Evolutionary conservation across 768 basidiomycete species (phyloP).

Genomic region (Mycena albidolilacea): DNA sequence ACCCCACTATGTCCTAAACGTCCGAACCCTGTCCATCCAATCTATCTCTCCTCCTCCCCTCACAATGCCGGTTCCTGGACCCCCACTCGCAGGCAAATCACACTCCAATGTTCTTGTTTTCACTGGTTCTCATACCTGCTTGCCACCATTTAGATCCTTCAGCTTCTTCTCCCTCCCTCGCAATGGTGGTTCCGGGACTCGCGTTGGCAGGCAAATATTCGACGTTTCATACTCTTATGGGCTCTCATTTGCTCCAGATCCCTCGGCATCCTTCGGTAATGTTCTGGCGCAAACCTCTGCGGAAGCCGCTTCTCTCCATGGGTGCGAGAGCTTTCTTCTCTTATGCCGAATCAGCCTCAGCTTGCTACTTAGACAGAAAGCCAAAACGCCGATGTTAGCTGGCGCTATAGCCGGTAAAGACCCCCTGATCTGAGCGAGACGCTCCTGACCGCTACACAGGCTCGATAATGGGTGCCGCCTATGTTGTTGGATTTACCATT

Average conservation of each 20-base stretch:
- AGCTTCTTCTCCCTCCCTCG: not conserved
- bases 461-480: conserved; percentile 62
- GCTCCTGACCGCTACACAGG: conserved; percentile 53
- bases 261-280: conserved; percentile 24
- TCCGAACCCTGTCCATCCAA: not conserved
- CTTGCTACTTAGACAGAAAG: conserved; percentile 57
- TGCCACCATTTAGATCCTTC: conserved; percentile 12
- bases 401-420: conserved; percentile 55
- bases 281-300: conserved; percentile 48
- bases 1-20: conserved; percentile 8
- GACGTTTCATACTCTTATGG: too few relatives aligned
- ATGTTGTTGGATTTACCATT: conserved; percentile 69
- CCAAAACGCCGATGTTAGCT: conserved; percentile 74
- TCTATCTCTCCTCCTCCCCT: not conserved
- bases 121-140: not conserved
- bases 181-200: too few relatives aligned
- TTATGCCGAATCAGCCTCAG: not conserved
- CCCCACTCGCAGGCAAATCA: conserved; percentile 11
- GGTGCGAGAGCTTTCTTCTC: conserved; percentile 46
- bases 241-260: not conserved
- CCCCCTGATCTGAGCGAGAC: too few relatives aligned
- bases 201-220: too few relatives aligned
- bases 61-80: conserved; percentile 7
- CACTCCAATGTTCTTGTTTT: not conserved
- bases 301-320: conserved; percentile 56